Evolutionary conservation across 2,329 filamentous ascomycete genomes (phyloP).

Genomic region (Fusarium irregulare): DNA sequence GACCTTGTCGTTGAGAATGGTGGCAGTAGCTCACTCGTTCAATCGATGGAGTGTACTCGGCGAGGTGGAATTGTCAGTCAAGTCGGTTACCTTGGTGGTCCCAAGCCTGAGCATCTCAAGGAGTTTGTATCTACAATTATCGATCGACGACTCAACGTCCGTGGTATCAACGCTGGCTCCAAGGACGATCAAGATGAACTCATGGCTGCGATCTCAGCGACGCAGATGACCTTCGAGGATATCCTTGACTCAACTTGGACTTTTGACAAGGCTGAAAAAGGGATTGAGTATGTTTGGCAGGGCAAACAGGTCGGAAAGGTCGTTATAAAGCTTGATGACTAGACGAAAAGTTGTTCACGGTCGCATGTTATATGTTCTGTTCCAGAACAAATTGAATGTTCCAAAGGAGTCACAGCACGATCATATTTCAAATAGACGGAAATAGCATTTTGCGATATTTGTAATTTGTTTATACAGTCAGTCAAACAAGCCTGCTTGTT

Average conservation of each 20-base stretch:
- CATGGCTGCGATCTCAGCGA: slow-evolving; percentile 50
- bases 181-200: slow-evolving; percentile 56
- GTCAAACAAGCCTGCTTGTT: neutral
- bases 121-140: slow-evolving; percentile 53
- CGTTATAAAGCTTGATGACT: slow-evolving; percentile 41
- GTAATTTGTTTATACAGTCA: neutral
- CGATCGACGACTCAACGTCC: slow-evolving; percentile 51
- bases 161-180: slow-evolving; percentile 56
- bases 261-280: slow-evolving; percentile 56
- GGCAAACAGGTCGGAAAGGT: slow-evolving; percentile 58
- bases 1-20: slow-evolving; percentile 62
- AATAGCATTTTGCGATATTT: neutral
- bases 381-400: neutral
- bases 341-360: neutral
- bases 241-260: slow-evolving; percentile 53
- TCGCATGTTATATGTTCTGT: neutral
- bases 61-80: slow-evolving; percentile 57
- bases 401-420: neutral
- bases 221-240: slow-evolving; percentile 51
- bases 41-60: slow-evolving; percentile 54
- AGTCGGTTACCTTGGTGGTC: slow-evolving; percentile 55
- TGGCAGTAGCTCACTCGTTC: slow-evolving; percentile 52
- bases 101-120: slow-evolving; percentile 45
- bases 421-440: neutral
- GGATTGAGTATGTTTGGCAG: slow-evolving; percentile 55